A percentile compares a stretch with the other conserved stretches of the same genome.
phyloP scores from a whole-genome alignment of 345 rosid genomes.

The Adansonia digitata region DNA sequence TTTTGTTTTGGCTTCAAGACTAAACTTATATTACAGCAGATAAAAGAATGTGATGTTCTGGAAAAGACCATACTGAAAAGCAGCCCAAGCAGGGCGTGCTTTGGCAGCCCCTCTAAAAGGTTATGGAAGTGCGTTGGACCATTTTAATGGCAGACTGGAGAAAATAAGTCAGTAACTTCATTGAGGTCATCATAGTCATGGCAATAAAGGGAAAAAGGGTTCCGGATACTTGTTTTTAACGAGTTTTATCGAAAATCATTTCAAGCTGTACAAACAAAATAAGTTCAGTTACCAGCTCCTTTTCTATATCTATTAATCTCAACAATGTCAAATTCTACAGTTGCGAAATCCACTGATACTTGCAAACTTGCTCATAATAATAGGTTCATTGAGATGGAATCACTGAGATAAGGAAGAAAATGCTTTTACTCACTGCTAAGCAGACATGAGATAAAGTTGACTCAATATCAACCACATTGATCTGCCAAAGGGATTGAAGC shows the following conservation, averaged over 20 bases:
- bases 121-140: neutral
- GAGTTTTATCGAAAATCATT: no score
- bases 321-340: neutral
- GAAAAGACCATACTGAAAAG: neutral
- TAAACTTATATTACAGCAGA: neutral
- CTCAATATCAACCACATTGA: slow-evolving; percentile 92
- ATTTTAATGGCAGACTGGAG: neutral
- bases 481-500: slow-evolving; percentile 95
- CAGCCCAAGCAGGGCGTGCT: neutral
- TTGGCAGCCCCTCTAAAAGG: neutral
- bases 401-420: neutral
- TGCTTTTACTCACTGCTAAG: slow-evolving; percentile 49
- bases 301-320: neutral
- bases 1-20: neutral
- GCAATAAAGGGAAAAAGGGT: no score
- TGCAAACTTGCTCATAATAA: neutral
- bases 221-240: no score
- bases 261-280: neutral
- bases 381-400: neutral
- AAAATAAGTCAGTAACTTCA: neutral
- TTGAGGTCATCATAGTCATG: neutral
- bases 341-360: neutral
- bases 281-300: neutral
- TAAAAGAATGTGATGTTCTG: no score
- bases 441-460: slow-evolving; percentile 78